Conservation (phyloP, 2,329 filamentous ascomycete genomes). For the Trichoderma sp. region DNA sequence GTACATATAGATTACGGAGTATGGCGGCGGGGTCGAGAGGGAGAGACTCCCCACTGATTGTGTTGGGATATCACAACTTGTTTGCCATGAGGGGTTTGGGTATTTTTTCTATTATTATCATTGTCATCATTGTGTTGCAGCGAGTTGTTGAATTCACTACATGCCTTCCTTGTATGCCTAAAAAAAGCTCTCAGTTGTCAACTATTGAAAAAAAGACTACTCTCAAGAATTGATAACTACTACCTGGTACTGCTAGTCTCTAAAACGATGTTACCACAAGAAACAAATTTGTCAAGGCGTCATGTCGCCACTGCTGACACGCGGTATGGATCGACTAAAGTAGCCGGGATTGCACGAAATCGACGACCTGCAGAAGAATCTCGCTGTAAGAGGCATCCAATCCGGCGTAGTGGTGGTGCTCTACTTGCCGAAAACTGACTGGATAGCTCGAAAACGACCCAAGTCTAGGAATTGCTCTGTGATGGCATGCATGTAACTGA, state of each 20-base stretch:
- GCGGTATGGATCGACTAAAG: neutral
- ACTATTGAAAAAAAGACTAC: neutral
- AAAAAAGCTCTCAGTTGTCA: neutral
- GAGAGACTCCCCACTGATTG: slow-evolving; percentile 3
- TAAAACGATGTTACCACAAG: slow-evolving; percentile 21
- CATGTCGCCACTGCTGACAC: slow-evolving; percentile 19
- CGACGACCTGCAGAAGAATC: neutral
- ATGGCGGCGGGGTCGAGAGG: slow-evolving; percentile 1
- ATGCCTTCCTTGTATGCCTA: neutral
- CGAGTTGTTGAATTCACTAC: neutral
- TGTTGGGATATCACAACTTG: neutral
- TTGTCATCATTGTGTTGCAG: neutral
- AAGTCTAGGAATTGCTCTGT: neutral
- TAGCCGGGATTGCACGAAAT: neutral
- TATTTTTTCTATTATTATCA: neutral
- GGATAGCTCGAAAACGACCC: neutral
- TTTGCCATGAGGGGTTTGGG: slow-evolving; percentile 7
- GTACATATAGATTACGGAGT: slow-evolving; percentile 23
- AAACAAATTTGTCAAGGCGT: neutral
- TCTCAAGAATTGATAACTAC: neutral
- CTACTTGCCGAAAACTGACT: neutral
- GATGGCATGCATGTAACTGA: neutral
- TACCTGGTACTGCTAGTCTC: neutral
- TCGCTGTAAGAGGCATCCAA: slow-evolving; percentile 13
- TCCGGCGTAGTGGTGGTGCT: neutral